These are phyloP conservation scores for Cardiospermum halicacabum DNA, from an alignment of 345 rosid genomes.

Conservation along the genomic window DNA sequence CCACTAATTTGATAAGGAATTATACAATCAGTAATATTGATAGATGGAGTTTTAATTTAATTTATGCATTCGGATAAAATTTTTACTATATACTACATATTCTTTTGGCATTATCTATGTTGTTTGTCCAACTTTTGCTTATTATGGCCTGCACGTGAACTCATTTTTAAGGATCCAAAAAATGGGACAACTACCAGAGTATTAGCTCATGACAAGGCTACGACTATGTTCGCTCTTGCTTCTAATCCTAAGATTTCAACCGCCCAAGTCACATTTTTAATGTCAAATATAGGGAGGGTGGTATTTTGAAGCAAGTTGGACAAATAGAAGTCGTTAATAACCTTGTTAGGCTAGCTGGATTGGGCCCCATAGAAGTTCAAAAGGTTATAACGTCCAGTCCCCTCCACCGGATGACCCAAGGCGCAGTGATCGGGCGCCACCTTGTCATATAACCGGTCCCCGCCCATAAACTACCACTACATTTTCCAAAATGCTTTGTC, in stretches of 20 bases:
- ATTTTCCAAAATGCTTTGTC: too few relatives aligned
- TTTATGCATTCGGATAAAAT: background rate
- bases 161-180: slow-evolving; percentile 78
- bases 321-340: slow-evolving; percentile 93
- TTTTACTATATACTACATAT: background rate
- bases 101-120: background rate
- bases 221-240: slow-evolving; percentile 68
- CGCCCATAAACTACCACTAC: too few relatives aligned
- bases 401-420: too few relatives aligned
- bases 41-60: background rate
- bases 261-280: slow-evolving; percentile 91
- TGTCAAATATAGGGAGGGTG: slow-evolving; percentile 75
- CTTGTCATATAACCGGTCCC: too few relatives aligned
- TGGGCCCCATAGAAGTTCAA: slow-evolving; percentile 69
- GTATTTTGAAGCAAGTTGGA: slow-evolving; percentile 87
- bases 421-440: too few relatives aligned
- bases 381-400: too few relatives aligned
- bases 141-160: background rate
- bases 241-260: slow-evolving; percentile 81
- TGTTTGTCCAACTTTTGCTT: background rate
- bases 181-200: slow-evolving; percentile 90
- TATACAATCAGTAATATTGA: slow-evolving; percentile 1
- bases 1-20: background rate
- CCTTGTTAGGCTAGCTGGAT: slow-evolving; percentile 76
- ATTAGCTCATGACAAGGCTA: slow-evolving; percentile 82